Evolutionary conservation across 306 rosid species (phyloP).

Genomic region (Biancaea sappan): DNA sequence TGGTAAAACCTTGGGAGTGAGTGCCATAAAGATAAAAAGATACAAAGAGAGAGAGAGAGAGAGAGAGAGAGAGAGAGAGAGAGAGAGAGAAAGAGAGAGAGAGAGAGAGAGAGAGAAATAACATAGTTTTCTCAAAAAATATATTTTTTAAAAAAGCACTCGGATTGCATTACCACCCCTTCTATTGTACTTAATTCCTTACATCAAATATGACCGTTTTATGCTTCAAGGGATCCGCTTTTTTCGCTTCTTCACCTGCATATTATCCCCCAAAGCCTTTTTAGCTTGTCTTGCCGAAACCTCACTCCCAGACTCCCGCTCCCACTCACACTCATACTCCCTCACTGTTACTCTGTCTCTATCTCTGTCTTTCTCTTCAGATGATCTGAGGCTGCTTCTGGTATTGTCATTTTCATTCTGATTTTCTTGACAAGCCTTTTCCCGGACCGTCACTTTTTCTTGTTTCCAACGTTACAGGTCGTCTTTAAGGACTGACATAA

Average conservation of each 20-base stretch:
- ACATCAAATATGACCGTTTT: constrained; percentile 52
- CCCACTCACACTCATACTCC: too few species aligned
- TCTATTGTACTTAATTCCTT: constrained; percentile 58
- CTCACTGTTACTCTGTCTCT: not conserved
- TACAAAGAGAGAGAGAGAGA: not conserved
- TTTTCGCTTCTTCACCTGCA: constrained; percentile 57
- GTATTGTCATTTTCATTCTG: constrained; percentile 54
- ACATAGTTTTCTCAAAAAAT: not conserved
- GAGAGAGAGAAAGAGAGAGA: too few species aligned
- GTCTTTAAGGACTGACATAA: not conserved
- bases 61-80: not conserved
- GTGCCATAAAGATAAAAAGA: constrained; percentile 46
- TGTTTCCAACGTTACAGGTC: not conserved
- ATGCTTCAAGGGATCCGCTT: constrained; percentile 74
- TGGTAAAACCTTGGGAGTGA: constrained; percentile 71
- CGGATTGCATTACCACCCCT: constrained; percentile 24
- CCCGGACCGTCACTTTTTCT: constrained; percentile 21
- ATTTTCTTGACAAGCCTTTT: constrained; percentile 32
- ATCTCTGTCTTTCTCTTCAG: not conserved
- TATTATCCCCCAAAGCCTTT: constrained; percentile 17
- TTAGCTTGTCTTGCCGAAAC: constrained; percentile 27
- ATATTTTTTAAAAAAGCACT: not conserved
- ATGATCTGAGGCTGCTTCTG: constrained; percentile 15
- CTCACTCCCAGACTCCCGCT: too few species aligned
- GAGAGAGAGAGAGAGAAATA: too few species aligned